Conservation (phyloP, 2,329 filamentous ascomycete genomes). For the Myriangium duriaei region DNA sequence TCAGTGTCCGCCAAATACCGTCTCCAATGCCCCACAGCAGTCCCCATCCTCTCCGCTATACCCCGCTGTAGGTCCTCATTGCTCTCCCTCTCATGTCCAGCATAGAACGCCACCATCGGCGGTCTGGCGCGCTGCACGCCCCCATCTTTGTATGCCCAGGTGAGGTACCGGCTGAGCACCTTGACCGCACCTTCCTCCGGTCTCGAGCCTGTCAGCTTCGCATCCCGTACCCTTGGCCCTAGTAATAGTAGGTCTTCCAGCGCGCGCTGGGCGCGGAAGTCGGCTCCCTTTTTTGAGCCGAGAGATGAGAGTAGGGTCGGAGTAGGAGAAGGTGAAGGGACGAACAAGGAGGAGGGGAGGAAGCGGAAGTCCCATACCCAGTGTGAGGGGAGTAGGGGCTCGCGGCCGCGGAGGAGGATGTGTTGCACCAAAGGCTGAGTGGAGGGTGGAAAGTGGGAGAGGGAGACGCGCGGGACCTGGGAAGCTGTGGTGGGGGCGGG, state of each 20-base stretch:
- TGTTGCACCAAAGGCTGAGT: conserved; percentile 1
- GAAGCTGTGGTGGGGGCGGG: not conserved
- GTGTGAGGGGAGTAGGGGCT: not conserved
- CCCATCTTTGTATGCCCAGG: conserved; percentile 3
- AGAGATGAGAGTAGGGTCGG: not conserved
- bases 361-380: conserved; percentile 6
- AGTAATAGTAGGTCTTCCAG: conserved; percentile 3
- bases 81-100: not conserved
- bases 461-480: not conserved
- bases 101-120: not conserved
- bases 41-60: conserved; percentile 1
- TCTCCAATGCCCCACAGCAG: not conserved
- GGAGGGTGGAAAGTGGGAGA: conserved; percentile 3
- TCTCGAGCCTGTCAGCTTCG: not conserved
- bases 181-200: not conserved
- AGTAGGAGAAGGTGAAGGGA: not conserved
- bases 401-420: conserved; percentile 3
- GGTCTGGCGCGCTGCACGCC: not conserved
- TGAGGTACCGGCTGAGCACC: not conserved
- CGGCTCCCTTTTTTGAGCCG: not conserved
- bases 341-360: conserved; percentile 3
- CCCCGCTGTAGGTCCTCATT: not conserved
- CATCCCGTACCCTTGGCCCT: conserved; percentile 2
- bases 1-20: not conserved
- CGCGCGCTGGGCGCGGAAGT: conserved; percentile 5